Evolutionary conservation across 331 rosid species (phyloP), one percentile per base, ranked within the genome.

Genomic region (Cydonia oblonga): DNA sequence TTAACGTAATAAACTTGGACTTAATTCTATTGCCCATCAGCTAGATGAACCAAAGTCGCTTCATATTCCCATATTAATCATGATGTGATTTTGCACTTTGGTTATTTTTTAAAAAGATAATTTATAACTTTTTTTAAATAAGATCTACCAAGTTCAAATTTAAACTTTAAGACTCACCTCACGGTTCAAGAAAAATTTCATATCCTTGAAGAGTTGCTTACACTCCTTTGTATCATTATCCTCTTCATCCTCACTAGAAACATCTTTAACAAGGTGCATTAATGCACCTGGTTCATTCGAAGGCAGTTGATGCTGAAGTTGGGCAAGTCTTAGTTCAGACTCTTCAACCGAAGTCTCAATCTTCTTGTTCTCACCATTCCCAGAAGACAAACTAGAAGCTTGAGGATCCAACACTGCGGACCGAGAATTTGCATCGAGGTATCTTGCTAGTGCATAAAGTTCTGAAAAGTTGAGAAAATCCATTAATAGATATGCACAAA

Each of bases 281-380:
- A 93, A 75, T 13, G 96, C 95, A 82, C 92, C 90, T 7, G 98
- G 96, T 79, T 89, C 96, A 82, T 86, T 91, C 20, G 86, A 80
- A 77, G 96, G 90, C 77, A 91, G 98, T 69, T 93, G 97, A 73
- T 90, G 92, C 73, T 93, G 95, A 84, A 93, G 97, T 82, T 93
- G 98, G 57, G 95, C 97, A 76, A 90, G 95, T 71, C 98, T 84
- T 69, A 86, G 80, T 70, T 89, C 95, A 54, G 97, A 91, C 72
- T 81, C 84, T 67, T 81, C 78, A 67, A 71, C 13, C 30, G 75
- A 74, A 22, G 66, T 67, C 59, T 42, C 87, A 9, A 60, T 75
- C 59, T 77, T 78, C 80, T 84, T 78, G 72, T 71, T 40, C 79
- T 81, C 84, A 44, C 65, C 78, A 76, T 76, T 79, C 52, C 81